These are phyloP conservation scores for Lichtheimia corymbifera DNA, from an alignment of 371 early-diverging fungal species.

Conservation along the genomic window DNA sequence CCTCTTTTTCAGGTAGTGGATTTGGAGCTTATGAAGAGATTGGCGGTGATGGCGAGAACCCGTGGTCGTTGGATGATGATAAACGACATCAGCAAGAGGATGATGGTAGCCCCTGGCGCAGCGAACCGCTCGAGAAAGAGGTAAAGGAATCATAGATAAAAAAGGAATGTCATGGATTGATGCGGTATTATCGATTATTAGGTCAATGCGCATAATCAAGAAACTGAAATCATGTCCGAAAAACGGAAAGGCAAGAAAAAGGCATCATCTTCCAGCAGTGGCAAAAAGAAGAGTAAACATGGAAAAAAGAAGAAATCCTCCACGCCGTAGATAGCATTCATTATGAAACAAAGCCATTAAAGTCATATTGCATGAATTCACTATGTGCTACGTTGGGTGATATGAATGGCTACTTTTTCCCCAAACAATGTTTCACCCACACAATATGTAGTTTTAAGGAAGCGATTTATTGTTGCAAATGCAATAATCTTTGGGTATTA, in stretches of 20 bases:
- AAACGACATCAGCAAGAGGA: conserved; percentile 7
- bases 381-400: too few relatives aligned
- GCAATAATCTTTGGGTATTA: too few relatives aligned
- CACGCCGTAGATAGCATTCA: too few relatives aligned
- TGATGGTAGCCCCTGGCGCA: background rate
- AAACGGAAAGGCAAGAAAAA: conserved; percentile 8
- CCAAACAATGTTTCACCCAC: too few relatives aligned
- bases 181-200: background rate
- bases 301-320: conserved; percentile 7
- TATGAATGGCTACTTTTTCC: too few relatives aligned
- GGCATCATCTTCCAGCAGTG: background rate
- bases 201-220: background rate
- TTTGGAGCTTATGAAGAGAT: conserved; percentile 29
- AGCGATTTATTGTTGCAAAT: too few relatives aligned
- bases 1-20: conserved; percentile 10
- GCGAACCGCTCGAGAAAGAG: background rate
- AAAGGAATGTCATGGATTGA: background rate
- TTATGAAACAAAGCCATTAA: too few relatives aligned
- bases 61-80: conserved; percentile 16
- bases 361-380: too few relatives aligned
- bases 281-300: conserved; percentile 3
- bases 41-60: conserved; percentile 18
- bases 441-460: too few relatives aligned
- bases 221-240: conserved; percentile 1
- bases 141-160: background rate